Base-by-base conservation (phyloP, 2,329 filamentous ascomycete genomes). In the Geosmithia morbida region DNA sequence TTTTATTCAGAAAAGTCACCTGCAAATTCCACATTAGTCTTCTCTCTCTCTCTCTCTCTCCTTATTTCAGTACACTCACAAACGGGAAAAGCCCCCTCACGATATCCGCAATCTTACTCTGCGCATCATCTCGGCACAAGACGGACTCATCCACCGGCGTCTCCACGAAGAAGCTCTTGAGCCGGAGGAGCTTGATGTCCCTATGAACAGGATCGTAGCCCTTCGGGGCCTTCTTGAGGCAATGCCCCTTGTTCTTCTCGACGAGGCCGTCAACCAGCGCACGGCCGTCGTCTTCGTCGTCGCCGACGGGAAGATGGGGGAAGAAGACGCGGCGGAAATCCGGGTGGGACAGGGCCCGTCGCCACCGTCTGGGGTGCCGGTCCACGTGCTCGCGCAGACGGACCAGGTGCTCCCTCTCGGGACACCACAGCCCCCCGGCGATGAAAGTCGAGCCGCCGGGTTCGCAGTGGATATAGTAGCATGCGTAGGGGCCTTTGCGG, bases 141-240 rank as follows among this genome's bases (percentile, higher is more conserved):
- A 85, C 69, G 10, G 71, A 63, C 55, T 89, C 87, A 13, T 71
- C 61, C 37, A 95, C 64, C 58, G 79, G 78, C 50, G 71, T 79
- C 39, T 78, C 74, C 19, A 94, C 65, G 0, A 84, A 89, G 60
- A 84, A 95, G 61, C 82, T 92, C 51, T 81, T 76, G 57, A 96
- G 71, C 55, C 87, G 84, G 48, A 95, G 70, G 46, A 96, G 72
- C 48, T 81, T 79, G 56, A 95, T 88, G 54, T 95, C 84, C 41
- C 75, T 69, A 59, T 95, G 85, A 49, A 85, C 80, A 18, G 75
- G 72, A 43, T 77, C 69, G 59, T 85, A 94, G 44, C 85, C 87
- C 78, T 89, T 90, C 4, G 89, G 89, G 58, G 83, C 82, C 39
- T 79, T 90, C 71, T 94, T 94, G 46, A 96, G 69, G 14, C 87